A percentile compares a stretch with the other conserved stretches of the same genome.
These are phyloP conservation scores for Cercis canadensis DNA, from an alignment of 306 rosid genomes.

Conservation along the genomic window DNA sequence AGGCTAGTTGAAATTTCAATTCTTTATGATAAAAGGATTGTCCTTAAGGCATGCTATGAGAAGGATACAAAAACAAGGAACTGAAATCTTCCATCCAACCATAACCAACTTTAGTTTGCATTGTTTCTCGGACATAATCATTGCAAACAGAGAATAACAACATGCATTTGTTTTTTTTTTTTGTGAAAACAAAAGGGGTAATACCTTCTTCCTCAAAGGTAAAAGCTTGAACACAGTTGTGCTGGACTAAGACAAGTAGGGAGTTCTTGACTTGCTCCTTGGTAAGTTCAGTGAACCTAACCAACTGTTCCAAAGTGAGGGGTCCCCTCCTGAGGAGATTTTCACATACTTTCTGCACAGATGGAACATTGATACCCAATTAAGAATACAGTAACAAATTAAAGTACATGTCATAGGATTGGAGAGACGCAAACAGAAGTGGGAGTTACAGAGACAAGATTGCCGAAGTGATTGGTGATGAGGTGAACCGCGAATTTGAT, in stretches of 20 bases:
- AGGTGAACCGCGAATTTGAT: slow-evolving; percentile 72
- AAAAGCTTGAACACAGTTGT: slow-evolving; percentile 84
- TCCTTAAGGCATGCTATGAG: neutral
- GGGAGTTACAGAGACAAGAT: slow-evolving; percentile 66
- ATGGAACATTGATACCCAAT: neutral
- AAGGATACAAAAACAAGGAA: too few relatives aligned
- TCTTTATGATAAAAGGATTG: neutral
- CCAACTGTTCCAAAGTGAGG: slow-evolving; percentile 46
- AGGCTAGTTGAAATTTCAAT: neutral
- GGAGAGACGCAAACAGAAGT: slow-evolving; percentile 16
- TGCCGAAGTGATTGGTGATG: slow-evolving; percentile 83
- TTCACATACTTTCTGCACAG: slow-evolving; percentile 80
- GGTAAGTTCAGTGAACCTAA: slow-evolving; percentile 69
- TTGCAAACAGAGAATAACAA: slow-evolving; percentile 12
- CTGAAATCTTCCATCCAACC: neutral
- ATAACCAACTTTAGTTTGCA: neutral
- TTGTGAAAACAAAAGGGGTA: neutral
- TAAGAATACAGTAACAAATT: neutral
- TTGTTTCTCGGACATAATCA: slow-evolving; percentile 6
- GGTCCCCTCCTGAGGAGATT: slow-evolving; percentile 63
- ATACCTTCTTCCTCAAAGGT: slow-evolving; percentile 41
- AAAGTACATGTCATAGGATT: neutral
- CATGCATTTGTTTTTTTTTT: neutral
- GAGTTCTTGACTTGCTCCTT: slow-evolving; percentile 73
- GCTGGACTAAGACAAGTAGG: slow-evolving; percentile 83